Base-by-base conservation (phyloP, 768 basidiomycete species). In the Lentinula detonsa region DNA sequence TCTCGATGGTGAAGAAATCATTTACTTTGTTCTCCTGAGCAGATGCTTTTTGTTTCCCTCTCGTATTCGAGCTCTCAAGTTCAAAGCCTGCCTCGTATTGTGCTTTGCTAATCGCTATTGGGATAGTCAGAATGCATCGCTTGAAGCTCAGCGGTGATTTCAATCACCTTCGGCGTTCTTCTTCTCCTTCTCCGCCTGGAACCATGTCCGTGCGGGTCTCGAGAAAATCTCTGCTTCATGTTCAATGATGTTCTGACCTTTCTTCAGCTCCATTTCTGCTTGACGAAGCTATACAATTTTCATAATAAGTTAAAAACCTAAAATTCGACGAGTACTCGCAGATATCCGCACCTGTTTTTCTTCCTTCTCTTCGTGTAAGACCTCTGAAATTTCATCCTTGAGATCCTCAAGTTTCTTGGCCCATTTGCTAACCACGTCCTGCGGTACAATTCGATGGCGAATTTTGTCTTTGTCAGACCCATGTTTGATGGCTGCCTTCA, bases 201-300 rank as follows among this genome's bases (percentile, higher is more conserved):
- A 99, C 97, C 97, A 99, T n/a, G 95, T 98, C 66, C 96, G 83
- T 16, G 94, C 93, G 5, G 97, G 97, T 61, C 95, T 81, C 21
- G 92, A 88, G 72, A 86, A 91, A 66, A 99, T 99, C 75, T 98
- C 96, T 11, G 80, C 84, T 72, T 91, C 84, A 64, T 98, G 93
- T 70, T 97, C 90, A 53, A 98, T 85, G 81, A 98, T 86, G 71
- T 99, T 99, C 74, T 96, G 84, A 21, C 95, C 93, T 72, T 98
- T 99, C 65, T 81, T 87, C 31, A 99, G 69, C 72, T 98, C 93
- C 95, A 98, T 97, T 73, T 99, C 96, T 13, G 93, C 96, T 70
- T 82, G 85, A 54, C 91, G 86, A 53, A 97, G 73, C 93, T 96
- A 63, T 2, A 28, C 11, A 3, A 28, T 28, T 60, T 48, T 31